Conservation (phyloP, 106 monocot genomes). For the Vanilla planifolia region DNA sequence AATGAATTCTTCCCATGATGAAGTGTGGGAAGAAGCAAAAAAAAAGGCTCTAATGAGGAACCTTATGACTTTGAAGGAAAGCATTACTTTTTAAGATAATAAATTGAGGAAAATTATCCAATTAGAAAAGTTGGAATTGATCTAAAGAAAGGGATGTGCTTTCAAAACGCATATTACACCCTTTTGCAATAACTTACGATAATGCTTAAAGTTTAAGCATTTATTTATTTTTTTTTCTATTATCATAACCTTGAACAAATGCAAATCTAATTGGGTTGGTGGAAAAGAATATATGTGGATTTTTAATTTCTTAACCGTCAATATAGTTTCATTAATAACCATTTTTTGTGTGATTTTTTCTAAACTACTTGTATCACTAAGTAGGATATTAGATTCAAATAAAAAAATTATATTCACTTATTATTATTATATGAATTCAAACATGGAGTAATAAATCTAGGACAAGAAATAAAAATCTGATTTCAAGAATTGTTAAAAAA, state of each 20-base stretch:
- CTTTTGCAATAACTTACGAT: constrained; percentile 89
- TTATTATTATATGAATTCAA: too few species aligned
- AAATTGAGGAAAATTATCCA: constrained; percentile 86
- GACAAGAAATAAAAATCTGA: too few species aligned
- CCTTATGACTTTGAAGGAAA: constrained; percentile 23
- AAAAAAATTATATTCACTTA: too few species aligned
- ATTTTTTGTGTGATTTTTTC: too few species aligned
- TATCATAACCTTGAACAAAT: not conserved
- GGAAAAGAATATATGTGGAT: not conserved
- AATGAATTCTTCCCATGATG: constrained; percentile 33
- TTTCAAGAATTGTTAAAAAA: too few species aligned
- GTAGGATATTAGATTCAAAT: too few species aligned
- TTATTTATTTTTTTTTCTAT: not conserved
- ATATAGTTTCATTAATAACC: not conserved
- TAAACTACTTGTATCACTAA: too few species aligned
- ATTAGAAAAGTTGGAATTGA: constrained; percentile 90
- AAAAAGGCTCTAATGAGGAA: constrained; percentile 25
- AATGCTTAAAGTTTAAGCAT: constrained; percentile 92
- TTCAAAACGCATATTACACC: constrained; percentile 86
- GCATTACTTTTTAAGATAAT: constrained; percentile 69
- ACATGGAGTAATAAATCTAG: too few species aligned
- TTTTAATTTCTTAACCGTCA: not conserved
- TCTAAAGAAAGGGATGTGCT: constrained; percentile 82
- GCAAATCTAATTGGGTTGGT: too few species aligned
- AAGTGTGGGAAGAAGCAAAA: constrained; percentile 27